phyloP scores from a whole-genome alignment of 352 stramenopile species.

The Pythium rhizo-oryzae region DNA sequence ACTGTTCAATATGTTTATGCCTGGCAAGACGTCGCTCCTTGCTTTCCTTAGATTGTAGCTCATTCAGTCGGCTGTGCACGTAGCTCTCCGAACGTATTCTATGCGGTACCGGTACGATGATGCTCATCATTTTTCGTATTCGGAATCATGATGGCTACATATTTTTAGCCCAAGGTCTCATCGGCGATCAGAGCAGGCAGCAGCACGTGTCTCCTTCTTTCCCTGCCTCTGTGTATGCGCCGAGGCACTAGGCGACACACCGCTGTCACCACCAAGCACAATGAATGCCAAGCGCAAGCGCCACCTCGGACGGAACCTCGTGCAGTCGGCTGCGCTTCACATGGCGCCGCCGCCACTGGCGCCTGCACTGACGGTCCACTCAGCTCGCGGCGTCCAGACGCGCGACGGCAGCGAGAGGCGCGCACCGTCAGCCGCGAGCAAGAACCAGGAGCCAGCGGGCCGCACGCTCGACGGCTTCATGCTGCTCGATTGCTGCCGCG shows the following conservation, averaged over 20 bases:
- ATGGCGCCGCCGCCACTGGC: conserved; percentile 10
- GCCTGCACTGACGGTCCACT: background rate
- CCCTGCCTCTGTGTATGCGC: too few species aligned
- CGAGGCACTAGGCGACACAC: too few species aligned
- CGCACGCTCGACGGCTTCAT: conserved; percentile 75
- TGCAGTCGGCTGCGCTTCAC: conserved; percentile 31
- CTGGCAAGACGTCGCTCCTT: background rate
- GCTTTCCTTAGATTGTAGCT: background rate
- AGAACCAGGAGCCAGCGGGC: conserved; percentile 22
- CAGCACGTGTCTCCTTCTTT: too few species aligned
- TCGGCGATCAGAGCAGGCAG: background rate
- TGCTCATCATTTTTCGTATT: background rate
- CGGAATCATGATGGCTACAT: background rate
- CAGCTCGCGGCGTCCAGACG: background rate
- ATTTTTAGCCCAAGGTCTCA: background rate
- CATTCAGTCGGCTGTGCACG: background rate
- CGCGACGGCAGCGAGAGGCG: conserved; percentile 1
- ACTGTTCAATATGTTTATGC: background rate
- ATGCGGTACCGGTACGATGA: too few species aligned
- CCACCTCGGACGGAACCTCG: conserved; percentile 30
- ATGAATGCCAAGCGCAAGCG: conserved; percentile 41
- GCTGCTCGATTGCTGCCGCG: conserved; percentile 72
- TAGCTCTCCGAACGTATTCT: too few species aligned
- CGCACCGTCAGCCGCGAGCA: background rate
- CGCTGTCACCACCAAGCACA: background rate